phyloP scores from a whole-genome alignment of 352 stramenopile species.

The Phytophthora boehmeriae region DNA sequence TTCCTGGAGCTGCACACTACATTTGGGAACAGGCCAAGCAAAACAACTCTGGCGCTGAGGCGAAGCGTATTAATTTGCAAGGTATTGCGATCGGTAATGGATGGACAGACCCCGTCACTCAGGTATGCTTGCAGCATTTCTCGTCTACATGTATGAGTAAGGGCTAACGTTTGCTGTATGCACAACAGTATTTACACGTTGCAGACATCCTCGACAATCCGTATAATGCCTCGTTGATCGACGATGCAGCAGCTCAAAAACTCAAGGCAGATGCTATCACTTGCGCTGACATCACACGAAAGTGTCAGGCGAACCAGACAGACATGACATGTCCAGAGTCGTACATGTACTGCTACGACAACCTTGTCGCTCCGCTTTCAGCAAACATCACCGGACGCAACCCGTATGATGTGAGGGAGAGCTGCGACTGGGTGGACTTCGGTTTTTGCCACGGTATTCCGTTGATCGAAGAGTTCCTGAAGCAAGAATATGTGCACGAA shows the following conservation, averaged over 20 bases:
- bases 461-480: constrained; percentile 52
- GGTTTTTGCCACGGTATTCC: constrained; percentile 46
- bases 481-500: constrained; percentile 37
- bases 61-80: constrained; percentile 36
- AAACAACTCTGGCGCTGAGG: constrained; percentile 1
- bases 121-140: constrained; percentile 20
- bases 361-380: constrained; percentile 37
- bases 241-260: constrained; percentile 26
- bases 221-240: constrained; percentile 64
- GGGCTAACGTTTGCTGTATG: constrained; percentile 11
- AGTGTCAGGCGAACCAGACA: constrained; percentile 31
- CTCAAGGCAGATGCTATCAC: constrained; percentile 32
- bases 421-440: constrained; percentile 40
- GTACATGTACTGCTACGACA: constrained; percentile 32
- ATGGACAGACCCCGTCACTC: constrained; percentile 46
- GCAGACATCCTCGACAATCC: constrained; percentile 54
- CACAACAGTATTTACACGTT: constrained; percentile 24
- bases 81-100: constrained; percentile 53
- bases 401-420: constrained; percentile 56
- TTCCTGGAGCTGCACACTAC: constrained; percentile 45
- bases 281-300: constrained; percentile 35
- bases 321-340: constrained; percentile 34
- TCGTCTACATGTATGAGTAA: background rate
- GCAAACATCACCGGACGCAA: constrained; percentile 37
- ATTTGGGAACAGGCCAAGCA: constrained; percentile 41